Evolutionary conservation across 2,329 filamentous ascomycete species (phyloP), one percentile per base, ranked within the genome.

Genomic region (Calonectria henricotiae): DNA sequence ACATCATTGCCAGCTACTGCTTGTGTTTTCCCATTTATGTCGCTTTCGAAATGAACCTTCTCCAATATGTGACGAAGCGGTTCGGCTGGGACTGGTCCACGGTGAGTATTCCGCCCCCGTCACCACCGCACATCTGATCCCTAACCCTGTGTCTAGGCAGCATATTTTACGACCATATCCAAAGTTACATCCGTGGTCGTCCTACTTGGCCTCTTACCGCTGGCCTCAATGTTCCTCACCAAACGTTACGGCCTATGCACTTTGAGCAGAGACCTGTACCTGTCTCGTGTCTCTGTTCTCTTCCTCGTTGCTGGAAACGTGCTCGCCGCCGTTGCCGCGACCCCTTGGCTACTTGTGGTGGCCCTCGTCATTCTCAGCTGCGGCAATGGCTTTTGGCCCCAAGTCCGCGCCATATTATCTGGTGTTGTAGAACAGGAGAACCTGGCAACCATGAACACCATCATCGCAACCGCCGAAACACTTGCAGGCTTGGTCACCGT

Each of bases 51-150:
- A 77, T 81, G 30, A 81, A 82, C 20, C 70, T 88, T 8, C 74
- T 89, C 2, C 89, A 90, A 74, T 89, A 89, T 74, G 82, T 86
- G 63, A 86, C 85, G 1, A 86, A 85, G 55, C 83, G 87, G 11
- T 90, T 87, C 75, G 63, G 78, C 37, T 86, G 87, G 82, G 83
- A 82, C 11, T 86, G 86, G 84, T 83, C 82, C 39, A 80, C 80
- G 69, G 83, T 84, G 74, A 63, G 78, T 15, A 20, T 25, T 20
- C 20, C 20, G 20, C 2, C 0, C 20, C 0, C 0, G n/a, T 51
- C 69, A 15, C 12, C 23, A 8, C 46, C 20, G 4, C 46, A 27
- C 3, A 17, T 5, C 46, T 3, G 12, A 15, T 49, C 9, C 70
- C 70, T 17, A 70, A 20, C 7, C 1, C 2, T 11, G 32, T 2